These are phyloP conservation scores for Oryza punctata DNA, from an alignment of 176 grass and related monocot species.

Conservation along the genomic window DNA sequence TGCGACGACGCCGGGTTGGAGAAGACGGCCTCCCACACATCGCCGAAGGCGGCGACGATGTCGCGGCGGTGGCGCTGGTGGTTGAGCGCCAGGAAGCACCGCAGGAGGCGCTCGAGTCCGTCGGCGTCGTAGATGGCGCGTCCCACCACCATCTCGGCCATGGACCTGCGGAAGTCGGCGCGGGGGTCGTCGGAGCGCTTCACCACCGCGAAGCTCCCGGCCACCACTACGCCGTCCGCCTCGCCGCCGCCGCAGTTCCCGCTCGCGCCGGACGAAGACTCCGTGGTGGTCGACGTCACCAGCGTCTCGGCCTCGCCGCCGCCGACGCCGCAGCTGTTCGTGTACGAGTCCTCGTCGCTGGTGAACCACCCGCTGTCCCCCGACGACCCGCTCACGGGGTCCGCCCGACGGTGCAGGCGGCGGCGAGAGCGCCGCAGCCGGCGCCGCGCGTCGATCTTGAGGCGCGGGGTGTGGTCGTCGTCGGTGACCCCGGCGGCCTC, in stretches of 20 bases:
- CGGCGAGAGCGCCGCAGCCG: slow-evolving; percentile 35
- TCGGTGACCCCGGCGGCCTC: slow-evolving; percentile 44
- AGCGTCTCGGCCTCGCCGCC: slow-evolving; percentile 2
- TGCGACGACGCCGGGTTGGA: not conserved
- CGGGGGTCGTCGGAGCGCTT: slow-evolving; percentile 84
- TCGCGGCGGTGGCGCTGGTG: slow-evolving; percentile 58
- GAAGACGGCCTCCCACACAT: slow-evolving; percentile 82
- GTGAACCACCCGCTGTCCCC: slow-evolving; percentile 87
- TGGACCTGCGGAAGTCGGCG: slow-evolving; percentile 79
- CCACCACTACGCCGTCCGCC: slow-evolving; percentile 21
- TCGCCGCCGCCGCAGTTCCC: slow-evolving; percentile 9
- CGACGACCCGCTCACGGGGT: slow-evolving; percentile 46
- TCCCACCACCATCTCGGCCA: slow-evolving; percentile 87
- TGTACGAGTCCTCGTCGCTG: slow-evolving; percentile 54
- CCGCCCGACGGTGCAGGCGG: slow-evolving; percentile 34
- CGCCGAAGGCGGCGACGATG: slow-evolving; percentile 74
- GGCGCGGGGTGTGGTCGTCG: slow-evolving; percentile 46
- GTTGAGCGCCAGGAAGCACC: slow-evolving; percentile 85
- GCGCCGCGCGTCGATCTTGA: slow-evolving; percentile 61
- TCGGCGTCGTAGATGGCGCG: slow-evolving; percentile 75
- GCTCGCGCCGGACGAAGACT: slow-evolving; percentile 53
- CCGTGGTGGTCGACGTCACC: slow-evolving; percentile 42
- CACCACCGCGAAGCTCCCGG: slow-evolving; percentile 76
- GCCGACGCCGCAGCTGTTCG: slow-evolving; percentile 4
- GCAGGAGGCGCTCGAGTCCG: slow-evolving; percentile 74